Base-by-base conservation (phyloP, 2,329 filamentous ascomycete species). In the Colletotrichum sp. region DNA sequence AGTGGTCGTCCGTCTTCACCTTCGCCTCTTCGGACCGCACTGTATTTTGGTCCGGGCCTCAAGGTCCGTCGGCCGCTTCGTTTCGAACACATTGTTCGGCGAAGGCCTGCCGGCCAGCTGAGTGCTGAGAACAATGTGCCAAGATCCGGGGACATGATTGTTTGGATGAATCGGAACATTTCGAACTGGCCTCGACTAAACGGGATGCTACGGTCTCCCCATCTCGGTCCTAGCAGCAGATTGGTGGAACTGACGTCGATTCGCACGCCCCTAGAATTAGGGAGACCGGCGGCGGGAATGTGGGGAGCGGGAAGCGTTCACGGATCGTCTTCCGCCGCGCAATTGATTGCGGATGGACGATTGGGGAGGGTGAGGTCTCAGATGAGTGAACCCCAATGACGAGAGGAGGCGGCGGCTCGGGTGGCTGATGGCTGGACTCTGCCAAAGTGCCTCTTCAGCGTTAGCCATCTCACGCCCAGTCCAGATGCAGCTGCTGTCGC, bases 251-350 rank as follows among this genome's bases (percentile, higher is more conserved):
- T 68, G 56, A 28, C 63, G 55, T 63, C 62, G 56, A 73, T 58
- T 62, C 52, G 56, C 30, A 28, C 56, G 56, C 62, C 58, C 73
- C 69, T 72, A 56, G 56, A 48, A 67, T 73, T 24, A 75, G 56
- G 63, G 69, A 73, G 62, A 43, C 32, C n/a, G 21, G 30, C 21
- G 73, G 34, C 62, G 63, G 55, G 73, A 64, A 75, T 75, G 73
- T 75, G 73, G 73, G 36, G 69, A 67, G 55, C 69, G 73, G 73
- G 73, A 75, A 71, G 73, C 73, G 62, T 75, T 64, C 73, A 75
- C 73, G 73, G 73, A 75, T 75, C 73, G 34, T 68, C 73, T 75
- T 36, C 62, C 73, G 69, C 73, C 73, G 73, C 56, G 18, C 69
- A n/a, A 38, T 58, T 58, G 56, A 73, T 75, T 75, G 73, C 73